phyloP scores from a whole-genome alignment of 257 asterid species.

The Nyctanthes arbortristis region DNA sequence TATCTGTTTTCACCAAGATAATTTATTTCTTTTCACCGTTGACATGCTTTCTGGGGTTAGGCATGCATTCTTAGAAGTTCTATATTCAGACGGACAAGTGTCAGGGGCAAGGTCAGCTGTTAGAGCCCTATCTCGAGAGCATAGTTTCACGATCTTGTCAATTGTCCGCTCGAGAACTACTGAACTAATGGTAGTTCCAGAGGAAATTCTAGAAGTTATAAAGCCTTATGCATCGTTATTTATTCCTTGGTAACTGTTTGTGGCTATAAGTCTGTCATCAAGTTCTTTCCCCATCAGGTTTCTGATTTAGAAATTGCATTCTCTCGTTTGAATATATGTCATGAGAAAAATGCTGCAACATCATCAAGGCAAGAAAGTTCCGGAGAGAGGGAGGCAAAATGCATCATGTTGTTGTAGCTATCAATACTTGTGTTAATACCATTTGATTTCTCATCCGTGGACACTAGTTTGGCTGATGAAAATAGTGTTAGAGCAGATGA shows the following conservation, averaged over 20 bases:
- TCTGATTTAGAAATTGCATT: conserved; percentile 96
- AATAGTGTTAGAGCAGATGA: conserved; percentile 40
- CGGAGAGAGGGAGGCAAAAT: conserved; percentile 96
- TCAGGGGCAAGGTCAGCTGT: conserved; percentile 93
- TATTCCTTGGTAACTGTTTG: conserved; percentile 91
- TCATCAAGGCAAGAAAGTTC: conserved; percentile 94
- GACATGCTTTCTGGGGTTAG: not conserved
- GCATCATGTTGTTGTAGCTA: conserved; percentile 86
- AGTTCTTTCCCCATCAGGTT: conserved; percentile 96
- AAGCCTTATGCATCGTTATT: conserved; percentile 80
- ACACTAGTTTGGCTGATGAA: conserved; percentile 63
- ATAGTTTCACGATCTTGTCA: conserved; percentile 84
- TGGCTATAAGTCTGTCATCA: conserved; percentile 91
- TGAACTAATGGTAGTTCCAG: conserved; percentile 60
- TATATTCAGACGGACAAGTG: conserved; percentile 84
- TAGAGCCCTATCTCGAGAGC: conserved; percentile 94
- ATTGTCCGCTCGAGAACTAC: conserved; percentile 74
- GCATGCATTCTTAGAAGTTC: conserved; percentile 23
- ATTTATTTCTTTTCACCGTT: not conserved
- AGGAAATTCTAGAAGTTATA: conserved; percentile 65
- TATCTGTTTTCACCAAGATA: conserved; percentile 16
- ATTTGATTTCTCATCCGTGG: conserved; percentile 88
- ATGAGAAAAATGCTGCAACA: conserved; percentile 51
- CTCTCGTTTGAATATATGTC: conserved; percentile 80
- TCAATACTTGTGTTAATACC: conserved; percentile 93